A percentile compares a stretch with the other conserved stretches of the same genome.
These are phyloP conservation scores for Ascochyta clinopodiicola DNA, from an alignment of 2,329 filamentous ascomycete species.

Conservation along the genomic window DNA sequence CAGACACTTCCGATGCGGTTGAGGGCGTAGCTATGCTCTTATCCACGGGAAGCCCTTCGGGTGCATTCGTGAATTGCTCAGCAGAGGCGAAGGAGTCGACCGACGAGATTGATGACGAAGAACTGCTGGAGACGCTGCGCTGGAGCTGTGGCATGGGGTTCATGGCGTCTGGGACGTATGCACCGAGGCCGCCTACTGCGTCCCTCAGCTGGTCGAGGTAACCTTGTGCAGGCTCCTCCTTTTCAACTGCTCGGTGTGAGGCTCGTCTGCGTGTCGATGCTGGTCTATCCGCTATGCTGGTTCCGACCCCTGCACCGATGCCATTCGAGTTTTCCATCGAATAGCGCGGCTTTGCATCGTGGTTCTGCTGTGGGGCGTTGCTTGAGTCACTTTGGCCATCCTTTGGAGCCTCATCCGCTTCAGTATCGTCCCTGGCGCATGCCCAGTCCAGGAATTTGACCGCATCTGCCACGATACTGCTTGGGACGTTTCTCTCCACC, in stretches of 20 bases:
- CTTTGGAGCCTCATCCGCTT: constrained; percentile 33
- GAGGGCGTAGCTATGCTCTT: constrained; percentile 36
- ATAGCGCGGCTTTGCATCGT: constrained; percentile 27
- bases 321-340: constrained; percentile 44
- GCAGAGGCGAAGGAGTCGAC: constrained; percentile 52
- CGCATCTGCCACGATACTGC: constrained; percentile 78
- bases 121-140: constrained; percentile 36
- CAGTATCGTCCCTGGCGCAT: constrained; percentile 56
- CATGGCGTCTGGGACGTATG: constrained; percentile 30
- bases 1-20: constrained; percentile 32
- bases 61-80: constrained; percentile 50
- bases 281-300: constrained; percentile 45
- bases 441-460: constrained; percentile 85
- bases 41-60: constrained; percentile 36
- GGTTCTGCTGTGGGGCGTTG: constrained; percentile 24
- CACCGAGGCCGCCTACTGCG: constrained; percentile 16
- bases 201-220: constrained; percentile 22
- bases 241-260: constrained; percentile 26
- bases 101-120: constrained; percentile 34
- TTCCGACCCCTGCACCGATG: constrained; percentile 46
- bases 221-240: constrained; percentile 14
- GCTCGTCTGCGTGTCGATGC: constrained; percentile 26
- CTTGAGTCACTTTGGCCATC: constrained; percentile 23
- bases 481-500: constrained; percentile 87
- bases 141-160: constrained; percentile 29